A percentile compares a stretch with the other conserved stretches of the same genome.
Evolutionary conservation across 2,329 filamentous ascomycete genomes (phyloP).

Genomic region (Aspergillus thermomutatus): DNA sequence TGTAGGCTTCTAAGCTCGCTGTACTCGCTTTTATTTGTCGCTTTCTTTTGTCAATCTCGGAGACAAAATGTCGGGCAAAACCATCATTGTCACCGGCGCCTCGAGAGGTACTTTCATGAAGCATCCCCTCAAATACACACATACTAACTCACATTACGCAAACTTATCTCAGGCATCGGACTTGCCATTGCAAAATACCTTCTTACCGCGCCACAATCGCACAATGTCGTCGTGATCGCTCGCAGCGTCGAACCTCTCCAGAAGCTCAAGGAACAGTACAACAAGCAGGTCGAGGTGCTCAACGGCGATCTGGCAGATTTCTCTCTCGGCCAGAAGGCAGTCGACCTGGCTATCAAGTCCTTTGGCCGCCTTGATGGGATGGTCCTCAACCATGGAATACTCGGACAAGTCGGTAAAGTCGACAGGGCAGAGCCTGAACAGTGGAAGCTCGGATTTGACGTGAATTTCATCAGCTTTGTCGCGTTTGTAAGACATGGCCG

Average conservation of each 20-base stretch:
- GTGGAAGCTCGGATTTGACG: constrained; percentile 73
- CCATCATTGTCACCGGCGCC: constrained; percentile 67
- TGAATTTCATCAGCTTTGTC: constrained; percentile 83
- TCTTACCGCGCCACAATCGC: constrained; percentile 46
- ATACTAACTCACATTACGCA: constrained; percentile 1
- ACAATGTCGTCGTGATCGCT: constrained; percentile 58
- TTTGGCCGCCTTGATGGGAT: constrained; percentile 77
- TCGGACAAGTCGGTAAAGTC: constrained; percentile 72
- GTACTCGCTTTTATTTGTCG: background rate
- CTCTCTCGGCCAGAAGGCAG: constrained; percentile 56
- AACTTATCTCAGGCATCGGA: constrained; percentile 52
- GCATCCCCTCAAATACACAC: background rate
- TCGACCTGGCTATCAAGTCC: constrained; percentile 60
- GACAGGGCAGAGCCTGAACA: constrained; percentile 65
- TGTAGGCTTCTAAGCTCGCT: background rate
- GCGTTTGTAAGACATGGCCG: constrained; percentile 59
- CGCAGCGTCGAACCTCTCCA: constrained; percentile 54
- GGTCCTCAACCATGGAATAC: constrained; percentile 80
- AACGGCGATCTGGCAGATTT: constrained; percentile 57
- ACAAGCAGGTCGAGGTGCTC: constrained; percentile 53
- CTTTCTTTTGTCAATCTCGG: background rate
- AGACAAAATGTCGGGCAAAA: constrained; percentile 53
- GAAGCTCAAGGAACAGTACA: constrained; percentile 52
- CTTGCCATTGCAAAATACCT: constrained; percentile 59
- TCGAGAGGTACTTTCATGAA: constrained; percentile 50